phyloP scores from a whole-genome alignment of 192 early-diverging fungal genomes.

The Backusella tuberculispora region DNA sequence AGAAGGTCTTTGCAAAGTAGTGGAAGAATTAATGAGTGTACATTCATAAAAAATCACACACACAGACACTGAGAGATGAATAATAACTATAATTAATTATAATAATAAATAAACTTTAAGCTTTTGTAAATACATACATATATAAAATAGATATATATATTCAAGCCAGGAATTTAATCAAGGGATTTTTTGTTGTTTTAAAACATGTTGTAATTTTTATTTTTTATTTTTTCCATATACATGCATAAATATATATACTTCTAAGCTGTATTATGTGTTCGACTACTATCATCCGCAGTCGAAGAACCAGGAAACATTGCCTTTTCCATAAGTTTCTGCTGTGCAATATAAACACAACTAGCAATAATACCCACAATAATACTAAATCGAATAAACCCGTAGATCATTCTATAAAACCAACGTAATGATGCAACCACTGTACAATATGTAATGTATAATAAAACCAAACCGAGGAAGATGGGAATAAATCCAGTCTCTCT shows the following conservation, averaged over 20 bases:
- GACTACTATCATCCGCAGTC: background rate
- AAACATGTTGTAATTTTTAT: too few species aligned
- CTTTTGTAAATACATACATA: background rate
- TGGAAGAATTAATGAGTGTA: constrained; percentile 35
- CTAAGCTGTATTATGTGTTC: background rate
- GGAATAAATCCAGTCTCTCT: background rate
- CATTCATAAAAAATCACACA: constrained; percentile 22
- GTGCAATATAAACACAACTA: background rate
- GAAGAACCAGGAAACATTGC: background rate
- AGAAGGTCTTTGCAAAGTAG: constrained; percentile 58
- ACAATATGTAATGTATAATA: background rate
- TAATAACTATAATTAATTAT: background rate
- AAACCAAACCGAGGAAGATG: background rate
- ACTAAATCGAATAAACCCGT: background rate
- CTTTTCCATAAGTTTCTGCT: background rate
- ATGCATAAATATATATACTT: background rate
- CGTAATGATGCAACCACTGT: background rate
- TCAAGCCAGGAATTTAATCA: background rate
- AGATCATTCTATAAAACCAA: background rate
- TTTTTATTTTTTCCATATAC: too few species aligned
- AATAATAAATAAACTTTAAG: background rate
- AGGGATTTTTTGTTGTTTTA: background rate
- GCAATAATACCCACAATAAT: background rate
- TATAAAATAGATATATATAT: too few species aligned
- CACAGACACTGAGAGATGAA: background rate